A percentile compares a stretch with the other conserved stretches of the same genome.
phyloP scores from a whole-genome alignment of 2,329 filamentous ascomycete species.

The Hypoxylon sp. region DNA sequence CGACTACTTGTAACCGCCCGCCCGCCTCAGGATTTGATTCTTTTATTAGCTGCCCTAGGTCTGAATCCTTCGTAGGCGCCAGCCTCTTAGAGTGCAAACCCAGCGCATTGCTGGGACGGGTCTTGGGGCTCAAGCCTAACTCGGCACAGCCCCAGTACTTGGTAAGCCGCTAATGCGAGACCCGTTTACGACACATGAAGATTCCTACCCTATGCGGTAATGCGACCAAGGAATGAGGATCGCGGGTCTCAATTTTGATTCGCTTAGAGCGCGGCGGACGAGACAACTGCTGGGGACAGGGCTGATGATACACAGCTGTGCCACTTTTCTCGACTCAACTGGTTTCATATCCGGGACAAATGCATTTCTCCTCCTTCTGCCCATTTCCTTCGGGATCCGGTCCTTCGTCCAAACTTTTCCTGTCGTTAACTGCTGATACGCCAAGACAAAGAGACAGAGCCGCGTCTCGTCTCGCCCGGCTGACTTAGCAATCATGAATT shows the following conservation, averaged over 20 bases:
- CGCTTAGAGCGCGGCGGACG: slow-evolving; percentile 9
- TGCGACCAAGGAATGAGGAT: slow-evolving; percentile 9
- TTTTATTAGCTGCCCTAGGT: slow-evolving; percentile 3
- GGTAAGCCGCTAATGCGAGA: slow-evolving; percentile 8
- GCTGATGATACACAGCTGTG: slow-evolving; percentile 16
- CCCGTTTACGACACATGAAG: slow-evolving; percentile 20
- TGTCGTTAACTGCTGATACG: slow-evolving; percentile 15
- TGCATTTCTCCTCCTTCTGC: slow-evolving; percentile 11
- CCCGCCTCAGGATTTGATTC: no score
- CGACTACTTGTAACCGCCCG: slow-evolving; percentile 22
- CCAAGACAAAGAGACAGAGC: no score
- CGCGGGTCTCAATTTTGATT: slow-evolving; percentile 23
- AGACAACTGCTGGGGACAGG: slow-evolving; percentile 27
- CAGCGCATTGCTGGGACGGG: slow-evolving; percentile 17
- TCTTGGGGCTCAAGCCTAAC: slow-evolving; percentile 13
- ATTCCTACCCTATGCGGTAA: slow-evolving; percentile 31
- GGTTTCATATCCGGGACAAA: slow-evolving; percentile 33
- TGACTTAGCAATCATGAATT: slow-evolving; percentile 26
- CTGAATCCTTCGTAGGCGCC: slow-evolving; percentile 24
- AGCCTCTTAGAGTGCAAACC: slow-evolving; percentile 15
- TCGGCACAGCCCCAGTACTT: slow-evolving; percentile 24
- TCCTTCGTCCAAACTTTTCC: slow-evolving; percentile 7
- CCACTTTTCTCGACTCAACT: slow-evolving; percentile 18
- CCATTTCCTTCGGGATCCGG: slow-evolving; percentile 7
- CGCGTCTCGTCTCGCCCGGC: slow-evolving; percentile 9